Conservation (phyloP, 257 asterid species). For the Sherardia arvensis region DNA sequence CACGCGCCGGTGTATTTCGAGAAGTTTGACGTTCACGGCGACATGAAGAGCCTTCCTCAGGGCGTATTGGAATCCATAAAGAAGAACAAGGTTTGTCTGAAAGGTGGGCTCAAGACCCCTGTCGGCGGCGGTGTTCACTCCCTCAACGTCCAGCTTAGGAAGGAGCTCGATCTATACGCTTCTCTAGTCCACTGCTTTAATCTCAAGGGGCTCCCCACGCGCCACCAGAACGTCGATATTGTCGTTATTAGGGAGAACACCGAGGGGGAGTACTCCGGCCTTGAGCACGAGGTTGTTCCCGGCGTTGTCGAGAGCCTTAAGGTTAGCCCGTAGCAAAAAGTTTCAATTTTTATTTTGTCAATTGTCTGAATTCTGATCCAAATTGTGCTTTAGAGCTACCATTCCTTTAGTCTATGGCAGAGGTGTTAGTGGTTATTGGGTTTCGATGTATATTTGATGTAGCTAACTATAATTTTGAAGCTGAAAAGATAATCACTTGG, state of each 20-base stretch:
- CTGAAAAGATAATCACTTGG: too few relatives aligned
- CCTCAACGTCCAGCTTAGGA: constrained; percentile 68
- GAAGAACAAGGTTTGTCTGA: constrained; percentile 84
- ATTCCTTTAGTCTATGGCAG: too few relatives aligned
- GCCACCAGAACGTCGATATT: constrained; percentile 76
- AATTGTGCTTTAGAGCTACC: neutral
- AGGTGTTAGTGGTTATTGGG: neutral
- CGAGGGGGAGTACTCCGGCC: constrained; percentile 93
- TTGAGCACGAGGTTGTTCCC: constrained; percentile 99
- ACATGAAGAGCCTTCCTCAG: constrained; percentile 62
- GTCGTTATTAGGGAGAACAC: constrained; percentile 95
- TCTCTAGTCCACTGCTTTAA: constrained; percentile 90
- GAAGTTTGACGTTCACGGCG: constrained; percentile 74
- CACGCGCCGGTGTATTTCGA: constrained; percentile 93
- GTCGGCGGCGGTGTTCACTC: constrained; percentile 97
- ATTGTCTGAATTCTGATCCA: neutral
- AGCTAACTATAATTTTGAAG: too few relatives aligned
- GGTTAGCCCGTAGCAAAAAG: constrained; percentile 29
- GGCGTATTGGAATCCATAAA: constrained; percentile 70
- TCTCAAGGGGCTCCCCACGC: constrained; percentile 67
- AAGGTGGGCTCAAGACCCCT: constrained; percentile 87
- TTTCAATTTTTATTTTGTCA: neutral
- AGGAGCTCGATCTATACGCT: constrained; percentile 92
- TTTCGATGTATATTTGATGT: neutral
- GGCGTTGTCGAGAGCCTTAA: constrained; percentile 97